These are phyloP conservation scores for Torulaspora microellipsoides DNA, from an alignment of 805 yeast genomes.

Conservation along the genomic window DNA sequence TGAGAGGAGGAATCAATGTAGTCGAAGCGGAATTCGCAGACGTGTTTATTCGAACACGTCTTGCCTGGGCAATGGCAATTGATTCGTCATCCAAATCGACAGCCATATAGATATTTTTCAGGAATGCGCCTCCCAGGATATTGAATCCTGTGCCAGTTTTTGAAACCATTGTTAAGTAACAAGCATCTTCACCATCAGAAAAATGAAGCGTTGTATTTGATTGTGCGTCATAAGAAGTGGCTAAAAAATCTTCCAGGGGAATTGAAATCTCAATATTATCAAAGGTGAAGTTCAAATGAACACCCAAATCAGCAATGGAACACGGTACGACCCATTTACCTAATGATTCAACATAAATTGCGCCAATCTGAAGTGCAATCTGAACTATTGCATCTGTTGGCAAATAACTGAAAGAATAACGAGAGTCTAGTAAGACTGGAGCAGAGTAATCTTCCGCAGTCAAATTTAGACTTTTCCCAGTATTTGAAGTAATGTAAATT, in stretches of 20 bases:
- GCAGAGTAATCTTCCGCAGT: conserved; percentile 35
- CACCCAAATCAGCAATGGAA: conserved; percentile 44
- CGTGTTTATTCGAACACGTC: conserved; percentile 12
- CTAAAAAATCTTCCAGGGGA: conserved; percentile 47
- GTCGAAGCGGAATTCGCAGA: conserved; percentile 4
- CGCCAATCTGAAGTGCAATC: conserved; percentile 66
- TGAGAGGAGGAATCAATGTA: conserved; percentile 1
- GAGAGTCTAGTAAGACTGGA: conserved; percentile 58
- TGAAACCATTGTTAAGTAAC: conserved; percentile 51
- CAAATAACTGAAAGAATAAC: conserved; percentile 45
- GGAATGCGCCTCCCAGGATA: conserved; percentile 54
- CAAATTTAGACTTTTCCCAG: conserved; percentile 38
- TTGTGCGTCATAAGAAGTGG: conserved; percentile 32
- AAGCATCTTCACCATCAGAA: conserved; percentile 52
- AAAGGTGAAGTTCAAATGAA: conserved; percentile 49
- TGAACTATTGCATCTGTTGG: conserved; percentile 55
- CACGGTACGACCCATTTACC: conserved; percentile 63
- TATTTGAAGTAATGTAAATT: conserved; percentile 41
- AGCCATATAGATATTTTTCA: conserved; percentile 51
- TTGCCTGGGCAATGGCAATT: conserved; percentile 54
- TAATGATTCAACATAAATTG: conserved; percentile 47
- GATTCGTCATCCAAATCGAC: conserved; percentile 55
- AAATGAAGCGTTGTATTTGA: conserved; percentile 42
- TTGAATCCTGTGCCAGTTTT: conserved; percentile 45
- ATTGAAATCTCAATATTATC: conserved; percentile 48